phyloP scores from a whole-genome alignment of 2,329 filamentous ascomycete genomes.

The Anisogramma anomala region DNA sequence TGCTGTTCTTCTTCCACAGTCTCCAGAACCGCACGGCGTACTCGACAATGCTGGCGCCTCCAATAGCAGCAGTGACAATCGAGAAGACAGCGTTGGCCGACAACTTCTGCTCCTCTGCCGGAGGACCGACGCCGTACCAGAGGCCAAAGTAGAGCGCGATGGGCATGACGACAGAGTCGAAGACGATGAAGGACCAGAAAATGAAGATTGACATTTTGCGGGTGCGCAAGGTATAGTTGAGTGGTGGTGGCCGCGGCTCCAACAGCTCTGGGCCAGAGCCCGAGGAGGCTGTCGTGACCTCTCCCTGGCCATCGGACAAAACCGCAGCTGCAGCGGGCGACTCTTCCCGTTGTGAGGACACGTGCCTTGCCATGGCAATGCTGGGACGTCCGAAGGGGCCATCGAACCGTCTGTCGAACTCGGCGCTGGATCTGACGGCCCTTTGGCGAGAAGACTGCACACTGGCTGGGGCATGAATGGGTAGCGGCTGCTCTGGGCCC shows the following conservation, averaged over 20 bases:
- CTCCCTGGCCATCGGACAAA: background rate
- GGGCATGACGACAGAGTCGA: constrained; percentile 37
- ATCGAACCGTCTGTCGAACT: constrained; percentile 20
- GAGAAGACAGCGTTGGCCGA: constrained; percentile 31
- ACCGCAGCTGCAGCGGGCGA: background rate
- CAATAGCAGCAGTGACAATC: constrained; percentile 41
- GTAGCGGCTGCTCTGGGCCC: constrained; percentile 6
- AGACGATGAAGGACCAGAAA: constrained; percentile 34
- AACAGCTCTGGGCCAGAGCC: constrained; percentile 8
- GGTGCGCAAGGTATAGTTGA: constrained; percentile 27
- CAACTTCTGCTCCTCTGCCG: constrained; percentile 23
- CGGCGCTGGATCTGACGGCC: constrained; percentile 16
- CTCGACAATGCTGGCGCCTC: constrained; percentile 41
- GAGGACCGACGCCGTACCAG: constrained; percentile 29
- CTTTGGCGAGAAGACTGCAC: constrained; percentile 2
- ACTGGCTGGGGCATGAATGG: constrained; percentile 7
- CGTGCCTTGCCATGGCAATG: constrained; percentile 17
- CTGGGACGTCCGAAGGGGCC: constrained; percentile 19
- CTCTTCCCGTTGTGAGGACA: constrained; percentile 5
- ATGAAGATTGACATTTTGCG: constrained; percentile 33
- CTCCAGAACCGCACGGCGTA: constrained; percentile 41
- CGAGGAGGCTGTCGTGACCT: background rate
- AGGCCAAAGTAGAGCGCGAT: constrained; percentile 42
- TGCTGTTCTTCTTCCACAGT: constrained; percentile 39
- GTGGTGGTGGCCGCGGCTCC: constrained; percentile 14